phyloP scores from a whole-genome alignment of 441 rosid genomes.

The Biscutella auriculata region DNA sequence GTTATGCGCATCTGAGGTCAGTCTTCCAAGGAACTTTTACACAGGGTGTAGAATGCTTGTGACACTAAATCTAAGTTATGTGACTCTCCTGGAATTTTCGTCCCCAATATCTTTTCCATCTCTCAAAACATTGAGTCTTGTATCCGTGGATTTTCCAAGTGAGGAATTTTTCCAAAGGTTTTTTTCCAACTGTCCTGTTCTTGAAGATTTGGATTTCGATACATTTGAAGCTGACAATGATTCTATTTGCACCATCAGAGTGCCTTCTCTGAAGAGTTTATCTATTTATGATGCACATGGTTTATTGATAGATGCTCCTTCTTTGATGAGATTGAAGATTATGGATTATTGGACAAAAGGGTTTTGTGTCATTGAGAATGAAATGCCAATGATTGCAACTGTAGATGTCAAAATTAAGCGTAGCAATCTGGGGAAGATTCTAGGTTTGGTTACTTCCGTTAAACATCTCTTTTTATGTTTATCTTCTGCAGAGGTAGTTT shows the following conservation, averaged over 20 bases:
- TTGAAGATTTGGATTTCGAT: too few species aligned
- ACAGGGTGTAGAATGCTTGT: neutral
- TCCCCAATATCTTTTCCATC: neutral
- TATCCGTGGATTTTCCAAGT: neutral
- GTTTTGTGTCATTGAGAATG: neutral
- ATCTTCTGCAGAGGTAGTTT: neutral
- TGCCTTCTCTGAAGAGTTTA: neutral
- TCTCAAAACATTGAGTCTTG: neutral
- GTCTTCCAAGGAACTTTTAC: neutral
- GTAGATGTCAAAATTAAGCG: neutral
- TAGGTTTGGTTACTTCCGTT: neutral
- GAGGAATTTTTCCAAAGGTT: neutral
- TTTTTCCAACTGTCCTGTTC: slow-evolving; percentile 8
- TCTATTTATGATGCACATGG: neutral
- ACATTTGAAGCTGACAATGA: too few species aligned
- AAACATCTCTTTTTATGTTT: neutral
- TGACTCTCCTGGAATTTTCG: neutral
- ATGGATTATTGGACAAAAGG: neutral
- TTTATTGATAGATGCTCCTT: slow-evolving; percentile 5
- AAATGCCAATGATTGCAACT: neutral
- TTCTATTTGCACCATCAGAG: neutral
- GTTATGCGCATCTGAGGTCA: neutral
- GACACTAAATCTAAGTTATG: neutral
- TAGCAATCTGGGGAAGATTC: neutral
- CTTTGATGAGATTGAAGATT: neutral